Percentiles rank a stretch among this genome's conserved stretches.
phyloP scores from a whole-genome alignment of 257 asterid genomes.

The Rubia yunnanensis region DNA sequence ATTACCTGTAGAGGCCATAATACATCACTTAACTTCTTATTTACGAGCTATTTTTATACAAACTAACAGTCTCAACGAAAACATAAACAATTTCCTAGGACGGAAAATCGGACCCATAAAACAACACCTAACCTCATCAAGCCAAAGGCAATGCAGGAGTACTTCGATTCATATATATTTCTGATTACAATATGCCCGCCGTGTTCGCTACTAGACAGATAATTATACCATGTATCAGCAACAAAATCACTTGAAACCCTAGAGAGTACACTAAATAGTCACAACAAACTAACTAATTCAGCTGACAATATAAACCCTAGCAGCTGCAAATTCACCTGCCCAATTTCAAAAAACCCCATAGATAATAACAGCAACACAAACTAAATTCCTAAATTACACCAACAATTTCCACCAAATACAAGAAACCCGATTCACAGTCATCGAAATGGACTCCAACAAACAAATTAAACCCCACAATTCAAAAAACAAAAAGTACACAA shows the following conservation, averaged over 20 bases:
- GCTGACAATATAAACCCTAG: neutral
- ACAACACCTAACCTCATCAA: too few relatives aligned
- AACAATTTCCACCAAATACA: neutral
- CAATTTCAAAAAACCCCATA: conserved; percentile 1
- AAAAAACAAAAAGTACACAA: neutral
- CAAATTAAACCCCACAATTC: neutral
- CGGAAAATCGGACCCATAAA: too few relatives aligned
- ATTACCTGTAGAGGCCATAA: neutral
- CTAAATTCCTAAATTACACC: neutral
- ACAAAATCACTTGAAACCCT: neutral
- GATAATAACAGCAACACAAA: neutral
- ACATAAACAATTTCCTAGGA: neutral
- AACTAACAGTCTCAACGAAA: neutral
- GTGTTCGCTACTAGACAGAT: too few relatives aligned
- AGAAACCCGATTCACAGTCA: neutral
- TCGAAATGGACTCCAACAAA: conserved; percentile 1
- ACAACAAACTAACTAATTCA: neutral
- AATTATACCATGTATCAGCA: neutral
- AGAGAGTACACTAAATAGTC: neutral
- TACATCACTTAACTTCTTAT: neutral
- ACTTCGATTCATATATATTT: neutral
- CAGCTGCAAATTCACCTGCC: neutral
- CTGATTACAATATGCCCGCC: neutral
- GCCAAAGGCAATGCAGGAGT: neutral
- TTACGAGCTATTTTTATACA: neutral